These are phyloP conservation scores for Sporothrix pallida DNA, from an alignment of 2,329 filamentous ascomycete genomes.

Conservation along the genomic window DNA sequence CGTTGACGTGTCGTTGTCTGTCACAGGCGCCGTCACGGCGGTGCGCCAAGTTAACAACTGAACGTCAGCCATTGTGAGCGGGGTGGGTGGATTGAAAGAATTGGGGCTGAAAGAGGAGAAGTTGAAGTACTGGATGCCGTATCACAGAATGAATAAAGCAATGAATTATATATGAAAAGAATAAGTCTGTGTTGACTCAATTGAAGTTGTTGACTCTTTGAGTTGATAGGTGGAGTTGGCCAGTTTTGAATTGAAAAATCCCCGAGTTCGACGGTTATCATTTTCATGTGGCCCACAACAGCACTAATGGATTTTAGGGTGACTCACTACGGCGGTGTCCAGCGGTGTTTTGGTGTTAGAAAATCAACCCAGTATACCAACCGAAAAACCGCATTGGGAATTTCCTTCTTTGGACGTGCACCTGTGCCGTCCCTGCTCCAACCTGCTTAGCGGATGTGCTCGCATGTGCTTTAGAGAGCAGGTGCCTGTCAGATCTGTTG, in stretches of 20 bases:
- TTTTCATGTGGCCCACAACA: not conserved
- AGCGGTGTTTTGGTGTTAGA: not conserved
- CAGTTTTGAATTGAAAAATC: not conserved
- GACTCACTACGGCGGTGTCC: conserved; percentile 10
- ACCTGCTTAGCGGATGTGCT: too few relatives aligned
- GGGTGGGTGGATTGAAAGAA: not conserved
- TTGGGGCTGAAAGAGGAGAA: not conserved
- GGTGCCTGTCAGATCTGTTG: too few relatives aligned
- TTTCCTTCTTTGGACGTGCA: too few relatives aligned
- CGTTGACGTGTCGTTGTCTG: not conserved
- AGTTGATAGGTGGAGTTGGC: too few relatives aligned
- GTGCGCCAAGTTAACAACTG: conserved; percentile 32
- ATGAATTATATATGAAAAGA: not conserved
- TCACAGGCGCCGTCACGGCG: conserved; percentile 10
- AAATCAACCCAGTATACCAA: too few relatives aligned
- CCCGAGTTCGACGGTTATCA: not conserved
- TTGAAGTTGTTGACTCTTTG: not conserved
- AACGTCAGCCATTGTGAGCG: not conserved
- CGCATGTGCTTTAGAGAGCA: too few relatives aligned
- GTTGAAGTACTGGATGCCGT: not conserved
- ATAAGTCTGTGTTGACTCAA: not conserved
- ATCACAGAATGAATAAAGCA: too few relatives aligned
- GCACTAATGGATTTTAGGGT: not conserved
- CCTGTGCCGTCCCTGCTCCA: too few relatives aligned
- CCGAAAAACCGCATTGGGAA: too few relatives aligned